These are phyloP conservation scores for Gamarada debralockiae DNA, from an alignment of 495 filamentous ascomycete genomes.

Conservation along the genomic window DNA sequence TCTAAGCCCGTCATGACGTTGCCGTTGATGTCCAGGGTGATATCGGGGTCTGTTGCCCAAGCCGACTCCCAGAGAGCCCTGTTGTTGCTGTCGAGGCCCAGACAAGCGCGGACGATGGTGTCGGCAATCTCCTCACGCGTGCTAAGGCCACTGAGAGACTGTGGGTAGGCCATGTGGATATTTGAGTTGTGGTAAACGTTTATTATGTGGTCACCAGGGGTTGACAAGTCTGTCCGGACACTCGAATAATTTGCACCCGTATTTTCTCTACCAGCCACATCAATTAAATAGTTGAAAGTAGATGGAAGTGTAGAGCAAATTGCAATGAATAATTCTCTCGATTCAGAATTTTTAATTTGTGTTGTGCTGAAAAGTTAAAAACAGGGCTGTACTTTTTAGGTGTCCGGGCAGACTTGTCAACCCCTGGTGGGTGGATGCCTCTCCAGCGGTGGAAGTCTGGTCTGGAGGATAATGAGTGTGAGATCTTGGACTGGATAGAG, in stretches of 20 bases:
- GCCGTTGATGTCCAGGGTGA: background rate
- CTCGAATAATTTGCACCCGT: too few relatives aligned
- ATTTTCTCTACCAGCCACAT: too few relatives aligned
- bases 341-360: too few relatives aligned
- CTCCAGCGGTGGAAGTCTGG: background rate
- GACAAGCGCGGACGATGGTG: background rate
- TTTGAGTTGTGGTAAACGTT: background rate
- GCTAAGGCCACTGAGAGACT: background rate
- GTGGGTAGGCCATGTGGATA: background rate
- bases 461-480: background rate
- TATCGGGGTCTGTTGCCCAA: background rate
- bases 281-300: too few relatives aligned
- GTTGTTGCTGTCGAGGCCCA: background rate
- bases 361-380: too few relatives aligned
- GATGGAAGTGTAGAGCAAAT: too few relatives aligned
- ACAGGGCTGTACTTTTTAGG: too few relatives aligned
- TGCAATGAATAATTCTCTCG: too few relatives aligned
- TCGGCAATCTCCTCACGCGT: background rate
- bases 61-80: constrained; percentile 1
- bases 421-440: background rate
- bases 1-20: background rate
- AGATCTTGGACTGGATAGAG: background rate
- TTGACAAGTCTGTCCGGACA: background rate
- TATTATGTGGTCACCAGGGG: background rate
- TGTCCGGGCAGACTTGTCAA: background rate